Evolutionary conservation across 2,329 filamentous ascomycete genomes (phyloP), one percentile per base, ranked within the genome.

Genomic region (Penicillium sclerotiorum): DNA sequence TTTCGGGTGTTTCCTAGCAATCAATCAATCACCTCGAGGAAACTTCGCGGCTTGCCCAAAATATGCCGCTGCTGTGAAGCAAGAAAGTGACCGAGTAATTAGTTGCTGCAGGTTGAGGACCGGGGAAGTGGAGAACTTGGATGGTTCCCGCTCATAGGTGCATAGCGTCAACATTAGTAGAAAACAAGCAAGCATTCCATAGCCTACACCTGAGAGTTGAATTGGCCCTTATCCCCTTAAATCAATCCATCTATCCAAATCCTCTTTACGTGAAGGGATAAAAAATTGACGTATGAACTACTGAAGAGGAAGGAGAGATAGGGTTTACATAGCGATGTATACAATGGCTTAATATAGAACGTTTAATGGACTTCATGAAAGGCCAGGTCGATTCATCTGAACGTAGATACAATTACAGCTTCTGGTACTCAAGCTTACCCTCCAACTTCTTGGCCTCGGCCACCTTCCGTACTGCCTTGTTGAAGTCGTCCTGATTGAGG

Each of bases 401-500:
- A 48, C 43, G 41, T 57, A 59, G 49, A 61, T 53, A 59, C 46
- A 58, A 61, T 60, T 62, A 62, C 55, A 62, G 79, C 78, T 96
- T 96, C 83, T 95, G 88, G 77, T 96, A 97, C 74, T 97, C 93
- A 42, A 97, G 81, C 79, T 97, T 97, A 74, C 94, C 93, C 75
- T 99, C 94, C 64, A 99, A 77, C 77, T 99, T 99, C 89, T 99
- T 99, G 55, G 90, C 82, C 75, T 99, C 94, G 13, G 89, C 91
- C 61, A 99, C 88, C 83, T 99, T 99, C 61, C 94, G 87, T 47
- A 99, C 94, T 4, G 94, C 94, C 77, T 96, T 96, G 80, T 96
- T 99, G 85, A 97, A 96, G 69, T 99, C 94, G 66, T 99, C 94
- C 73, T 99, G 94, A 76, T 89, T 97, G 74, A 99, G 89, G 11